Base-by-base conservation (phyloP, 2,329 filamentous ascomycete genomes). In the Myriosclerotinia duriaeana region DNA sequence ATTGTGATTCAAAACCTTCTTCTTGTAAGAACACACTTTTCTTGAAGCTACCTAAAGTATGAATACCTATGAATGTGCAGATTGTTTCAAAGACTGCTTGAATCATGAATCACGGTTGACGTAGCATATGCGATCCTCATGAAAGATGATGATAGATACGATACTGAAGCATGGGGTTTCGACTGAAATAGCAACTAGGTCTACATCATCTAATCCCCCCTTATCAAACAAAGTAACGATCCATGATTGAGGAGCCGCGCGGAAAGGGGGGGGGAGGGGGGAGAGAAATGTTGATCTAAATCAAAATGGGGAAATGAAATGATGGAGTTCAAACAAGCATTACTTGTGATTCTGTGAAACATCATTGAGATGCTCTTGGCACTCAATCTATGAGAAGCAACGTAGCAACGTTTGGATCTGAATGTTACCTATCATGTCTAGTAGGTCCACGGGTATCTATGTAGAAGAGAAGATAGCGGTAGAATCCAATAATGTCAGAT, bases 311-410 rank as follows among this genome's bases (percentile, higher is more conserved):
- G 8, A 17, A 58, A 34, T 44, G 15, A 34, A 34, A 46, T 56
- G 54, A 46, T 56, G 54, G 38, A 5, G 38, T 58, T 58, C 22
- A 44, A 58, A 44, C 38, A 58, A 58, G 54, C 54, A 58, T 58
- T 58, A 12, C 22, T 20, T 26, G 26, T 26, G 26, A 26, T 26
- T 11, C 5, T 17, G 14, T 26, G 38, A 34, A 44, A 58, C 54
- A 12, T 1, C 15, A 34, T 9, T 58, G 38, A 44, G 22, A 58
- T 30, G 15, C 14, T 44, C 38, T 58, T n/a, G 55, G 42, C 55
- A 44, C 5, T 34, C 55, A 58, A 34, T 58, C 3, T 14, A 58
- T 58, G 17, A n/a, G 40, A 58, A 34, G 55, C 55, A 58, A 58
- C 12, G 14, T n/a, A n/a, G n/a, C n/a, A n/a, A n/a, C n/a, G n/a